A percentile compares a stretch with the other conserved stretches of the same genome.
Evolutionary conservation across 73 alveolate genomes (phyloP).

Genomic region (Effrenium voratum): DNA sequence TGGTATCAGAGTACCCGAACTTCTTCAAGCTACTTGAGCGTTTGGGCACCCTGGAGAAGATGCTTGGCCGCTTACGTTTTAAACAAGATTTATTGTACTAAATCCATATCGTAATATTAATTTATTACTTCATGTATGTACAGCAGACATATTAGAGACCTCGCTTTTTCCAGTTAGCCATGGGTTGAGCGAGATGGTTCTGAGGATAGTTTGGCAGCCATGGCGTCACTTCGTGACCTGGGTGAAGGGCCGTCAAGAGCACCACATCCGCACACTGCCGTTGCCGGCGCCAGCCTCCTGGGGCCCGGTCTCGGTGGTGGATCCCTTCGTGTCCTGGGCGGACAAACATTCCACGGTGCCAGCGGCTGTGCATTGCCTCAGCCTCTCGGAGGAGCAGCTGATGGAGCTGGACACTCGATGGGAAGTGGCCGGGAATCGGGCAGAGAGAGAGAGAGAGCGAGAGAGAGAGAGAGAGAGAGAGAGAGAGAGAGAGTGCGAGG

Average conservation of each 20-base stretch:
- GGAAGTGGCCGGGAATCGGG: too few relatives aligned
- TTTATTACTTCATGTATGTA: neutral
- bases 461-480: too few relatives aligned
- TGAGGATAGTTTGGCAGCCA: constrained; percentile 90
- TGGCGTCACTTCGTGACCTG: constrained; percentile 88
- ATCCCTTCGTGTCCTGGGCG: constrained; percentile 85
- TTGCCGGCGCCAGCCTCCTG: constrained; percentile 90
- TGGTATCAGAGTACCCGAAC: constrained; percentile 86
- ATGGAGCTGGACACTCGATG: constrained; percentile 16
- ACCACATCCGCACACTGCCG: constrained; percentile 78
- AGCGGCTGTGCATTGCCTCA: constrained; percentile 82
- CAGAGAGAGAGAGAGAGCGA: too few relatives aligned
- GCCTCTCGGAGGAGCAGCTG: constrained; percentile 61
- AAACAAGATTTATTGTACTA: neutral
- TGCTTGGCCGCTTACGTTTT: neutral
- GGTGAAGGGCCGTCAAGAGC: constrained; percentile 64
- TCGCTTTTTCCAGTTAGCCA: neutral
- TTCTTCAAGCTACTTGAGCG: constrained; percentile 75
- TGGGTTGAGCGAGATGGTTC: neutral
- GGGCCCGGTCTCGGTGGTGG: constrained; percentile 83
- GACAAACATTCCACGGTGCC: constrained; percentile 92
- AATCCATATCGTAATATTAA: neutral
- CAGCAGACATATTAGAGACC: neutral
- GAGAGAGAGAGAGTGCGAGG: too few relatives aligned
- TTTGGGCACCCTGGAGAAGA: constrained; percentile 50